These are phyloP conservation scores for Rhizophora mangle DNA, from an alignment of 345 rosid species.

Conservation along the genomic window DNA sequence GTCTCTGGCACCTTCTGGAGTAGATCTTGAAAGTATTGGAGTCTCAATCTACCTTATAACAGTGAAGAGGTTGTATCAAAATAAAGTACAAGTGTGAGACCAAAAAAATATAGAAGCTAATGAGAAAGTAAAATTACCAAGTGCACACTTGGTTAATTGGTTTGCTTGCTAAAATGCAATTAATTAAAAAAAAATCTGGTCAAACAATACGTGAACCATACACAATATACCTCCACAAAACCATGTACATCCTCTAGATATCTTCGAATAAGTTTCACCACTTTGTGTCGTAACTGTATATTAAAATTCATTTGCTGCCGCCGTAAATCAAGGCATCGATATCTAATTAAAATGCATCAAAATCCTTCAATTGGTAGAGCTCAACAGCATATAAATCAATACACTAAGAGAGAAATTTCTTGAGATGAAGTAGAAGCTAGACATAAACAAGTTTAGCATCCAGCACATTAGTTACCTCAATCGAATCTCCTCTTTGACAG, in stretches of 20 bases:
- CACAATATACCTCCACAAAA: slow-evolving; percentile 66
- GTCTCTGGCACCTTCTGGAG: slow-evolving; percentile 98
- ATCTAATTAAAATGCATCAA: slow-evolving; percentile 37
- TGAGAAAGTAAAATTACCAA: not conserved
- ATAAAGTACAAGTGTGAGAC: slow-evolving; percentile 10
- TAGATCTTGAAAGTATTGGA: slow-evolving; percentile 89
- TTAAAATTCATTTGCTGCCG: slow-evolving; percentile 82
- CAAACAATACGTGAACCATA: not conserved
- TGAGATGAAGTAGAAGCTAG: no score
- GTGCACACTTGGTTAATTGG: not conserved
- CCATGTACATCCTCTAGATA: slow-evolving; percentile 82
- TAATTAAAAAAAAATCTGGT: not conserved
- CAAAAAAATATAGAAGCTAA: not conserved
- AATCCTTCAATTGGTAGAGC: not conserved
- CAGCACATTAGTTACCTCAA: slow-evolving; percentile 58
- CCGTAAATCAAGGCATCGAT: slow-evolving; percentile 89
- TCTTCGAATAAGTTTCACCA: slow-evolving; percentile 81
- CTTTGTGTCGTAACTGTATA: slow-evolving; percentile 76
- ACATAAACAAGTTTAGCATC: not conserved
- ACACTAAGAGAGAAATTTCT: no score
- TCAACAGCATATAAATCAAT: no score
- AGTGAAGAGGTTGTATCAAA: slow-evolving; percentile 43
- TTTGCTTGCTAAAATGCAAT: not conserved
- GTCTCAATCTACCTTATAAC: slow-evolving; percentile 87
- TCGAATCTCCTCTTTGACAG: slow-evolving; percentile 77